Conservation (phyloP, 768 basidiomycete species). For the Rhizopogon salebrosus region DNA sequence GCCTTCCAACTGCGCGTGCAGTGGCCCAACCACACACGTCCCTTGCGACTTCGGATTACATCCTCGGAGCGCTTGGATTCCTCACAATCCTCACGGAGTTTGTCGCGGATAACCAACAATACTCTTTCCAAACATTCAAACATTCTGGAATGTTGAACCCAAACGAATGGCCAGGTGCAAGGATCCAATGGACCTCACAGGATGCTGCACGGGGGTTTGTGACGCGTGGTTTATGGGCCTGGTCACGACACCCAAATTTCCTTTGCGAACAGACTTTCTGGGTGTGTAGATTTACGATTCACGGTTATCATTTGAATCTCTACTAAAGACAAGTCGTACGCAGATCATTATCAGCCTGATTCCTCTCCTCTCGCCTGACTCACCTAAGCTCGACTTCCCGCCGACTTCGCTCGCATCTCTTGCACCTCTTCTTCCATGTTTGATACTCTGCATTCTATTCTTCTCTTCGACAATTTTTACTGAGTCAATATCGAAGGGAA, state of each 20-base stretch:
- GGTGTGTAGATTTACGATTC: conserved; percentile 36
- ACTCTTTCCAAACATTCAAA: conserved; percentile 79
- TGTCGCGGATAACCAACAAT: conserved; percentile 89
- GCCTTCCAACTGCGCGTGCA: conserved; percentile 54
- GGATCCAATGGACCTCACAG: conserved; percentile 59
- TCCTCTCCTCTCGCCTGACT: conserved; percentile 47
- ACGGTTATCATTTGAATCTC: background rate
- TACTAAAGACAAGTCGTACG: conserved; percentile 2
- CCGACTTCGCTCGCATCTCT: conserved; percentile 22
- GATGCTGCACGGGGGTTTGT: conserved; percentile 79
- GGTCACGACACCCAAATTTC: conserved; percentile 90
- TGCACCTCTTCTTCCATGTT: conserved; percentile 45
- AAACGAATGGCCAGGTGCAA: conserved; percentile 60
- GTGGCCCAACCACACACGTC: conserved; percentile 46
- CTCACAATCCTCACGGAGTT: conserved; percentile 65
- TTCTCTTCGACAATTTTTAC: conserved; percentile 73
- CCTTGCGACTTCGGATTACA: conserved; percentile 55
- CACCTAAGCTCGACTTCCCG: conserved; percentile 18
- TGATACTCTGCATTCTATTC: conserved; percentile 68
- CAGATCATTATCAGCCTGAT: conserved; percentile 68
- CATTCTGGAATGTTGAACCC: conserved; percentile 30
- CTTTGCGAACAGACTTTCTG: conserved; percentile 86
- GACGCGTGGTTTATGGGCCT: conserved; percentile 82
- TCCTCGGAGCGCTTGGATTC: conserved; percentile 56
- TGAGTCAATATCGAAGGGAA: conserved; percentile 70